A percentile compares a stretch with the other conserved stretches of the same genome.
These are phyloP conservation scores for Reticulascus tulasneorum DNA, from an alignment of 2,329 filamentous ascomycete genomes.

Conservation along the genomic window DNA sequence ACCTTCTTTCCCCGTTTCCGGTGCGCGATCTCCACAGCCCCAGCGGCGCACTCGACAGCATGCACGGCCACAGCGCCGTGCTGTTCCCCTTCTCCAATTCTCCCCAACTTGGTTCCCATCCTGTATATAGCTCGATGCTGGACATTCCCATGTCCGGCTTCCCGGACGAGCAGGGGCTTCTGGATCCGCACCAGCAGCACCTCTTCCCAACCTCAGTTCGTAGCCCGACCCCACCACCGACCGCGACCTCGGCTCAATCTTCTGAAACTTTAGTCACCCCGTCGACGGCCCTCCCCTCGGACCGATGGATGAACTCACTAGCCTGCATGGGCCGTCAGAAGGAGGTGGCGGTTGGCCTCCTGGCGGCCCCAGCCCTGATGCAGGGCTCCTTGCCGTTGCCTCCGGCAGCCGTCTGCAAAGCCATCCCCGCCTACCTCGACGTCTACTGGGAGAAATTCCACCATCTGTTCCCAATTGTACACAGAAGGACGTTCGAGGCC, in stretches of 20 bases:
- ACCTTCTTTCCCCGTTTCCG: constrained; percentile 23
- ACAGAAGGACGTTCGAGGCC: constrained; percentile 41
- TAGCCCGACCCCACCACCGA: constrained; percentile 44
- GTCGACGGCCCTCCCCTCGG: constrained; percentile 32
- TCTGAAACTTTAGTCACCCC: constrained; percentile 47
- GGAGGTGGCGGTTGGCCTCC: constrained; percentile 32
- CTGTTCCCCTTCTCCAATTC: constrained; percentile 25
- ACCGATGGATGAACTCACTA: constrained; percentile 28
- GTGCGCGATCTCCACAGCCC: too few relatives aligned
- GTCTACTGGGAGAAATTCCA: constrained; percentile 52
- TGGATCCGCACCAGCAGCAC: constrained; percentile 29
- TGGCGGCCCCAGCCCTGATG: constrained; percentile 32
- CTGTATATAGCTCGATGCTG: constrained; percentile 29
- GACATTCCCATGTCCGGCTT: constrained; percentile 32
- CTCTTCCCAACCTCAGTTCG: constrained; percentile 40
- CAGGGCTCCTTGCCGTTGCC: constrained; percentile 29
- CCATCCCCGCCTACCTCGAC: constrained; percentile 46
- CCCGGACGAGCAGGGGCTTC: constrained; percentile 29
- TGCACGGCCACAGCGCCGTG: constrained; percentile 19
- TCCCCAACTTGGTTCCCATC: constrained; percentile 19
- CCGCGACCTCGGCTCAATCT: constrained; percentile 38
- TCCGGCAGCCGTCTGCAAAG: constrained; percentile 27
- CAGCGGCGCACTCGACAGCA: constrained; percentile 19
- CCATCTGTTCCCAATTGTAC: constrained; percentile 45
- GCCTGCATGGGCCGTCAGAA: constrained; percentile 37